Evolutionary conservation across 352 stramenopile genomes (phyloP), one percentile per base, ranked within the genome.

Genomic region (Phytophthora uliginosa): DNA sequence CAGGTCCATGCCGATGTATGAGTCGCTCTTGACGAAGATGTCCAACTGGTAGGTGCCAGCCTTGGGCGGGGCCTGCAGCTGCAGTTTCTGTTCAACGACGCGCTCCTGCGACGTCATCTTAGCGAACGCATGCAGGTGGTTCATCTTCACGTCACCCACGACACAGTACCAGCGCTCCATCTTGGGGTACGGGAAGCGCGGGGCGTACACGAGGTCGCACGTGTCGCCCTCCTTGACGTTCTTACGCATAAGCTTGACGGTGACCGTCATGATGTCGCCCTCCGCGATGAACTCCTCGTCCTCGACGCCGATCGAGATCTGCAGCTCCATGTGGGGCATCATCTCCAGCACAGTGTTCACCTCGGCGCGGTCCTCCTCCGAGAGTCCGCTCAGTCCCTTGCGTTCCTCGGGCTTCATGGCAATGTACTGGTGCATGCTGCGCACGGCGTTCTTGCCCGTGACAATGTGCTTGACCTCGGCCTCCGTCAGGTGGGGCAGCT

Each of bases 181-280:
- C 77, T 98, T 98, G 28, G 93, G 90, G 76, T 97, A 98, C 52
- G 98, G 98, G 76, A 99, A 99, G 64, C 90, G 86, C 13, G 98
- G 97, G 45, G 98, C 97, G 82, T 99, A 98, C 53, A 99, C 98
- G 15, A 99, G 79, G 63, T 96, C 94, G 58, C 89, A 98, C 59
- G 93, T 98, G 81, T 98, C 96, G 54, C 95, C 96, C 40, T 99
- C 94, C 47, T 95, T 88, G 7, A 99, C 84, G 77, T 99, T 99
- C 82, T 99, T 98, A 55, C 98, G 95, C 42, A 91, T 99, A 13
- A 99, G 78, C 71, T 93, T 99, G 59, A 99, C 96, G 24, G 91
- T 95, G 53, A 99, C 93, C 52, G 98, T 99, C 79, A 99, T 98
- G 58, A 99, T 94, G 90, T 99, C 98, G 34, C 97, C 96, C 73